Evolutionary conservation across 1,284 basidiomycete genomes (phyloP).

Genomic region (Trichosporon ovoides): DNA sequence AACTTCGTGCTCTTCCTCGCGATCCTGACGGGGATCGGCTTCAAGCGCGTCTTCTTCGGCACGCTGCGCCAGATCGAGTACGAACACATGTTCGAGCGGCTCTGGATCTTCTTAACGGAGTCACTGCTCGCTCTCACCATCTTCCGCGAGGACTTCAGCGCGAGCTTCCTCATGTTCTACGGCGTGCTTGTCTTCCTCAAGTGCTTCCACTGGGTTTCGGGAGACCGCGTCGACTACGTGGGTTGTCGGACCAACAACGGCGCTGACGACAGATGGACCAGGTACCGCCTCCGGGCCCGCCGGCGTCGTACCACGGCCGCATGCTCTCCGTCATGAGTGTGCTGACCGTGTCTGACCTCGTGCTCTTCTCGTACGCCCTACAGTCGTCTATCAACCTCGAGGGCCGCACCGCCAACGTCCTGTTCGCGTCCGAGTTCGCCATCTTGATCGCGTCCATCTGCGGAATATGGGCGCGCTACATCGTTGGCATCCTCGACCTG

Average conservation of each 20-base stretch:
- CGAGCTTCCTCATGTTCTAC: conserved; percentile 88
- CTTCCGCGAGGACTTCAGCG: conserved; percentile 85
- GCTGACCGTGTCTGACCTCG: conserved; percentile 36
- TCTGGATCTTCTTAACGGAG: conserved; percentile 97
- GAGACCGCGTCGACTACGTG: conserved; percentile 93
- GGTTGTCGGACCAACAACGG: conserved; percentile 33
- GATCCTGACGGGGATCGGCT: conserved; percentile 65
- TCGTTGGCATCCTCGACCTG: conserved; percentile 76
- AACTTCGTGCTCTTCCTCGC: conserved; percentile 82
- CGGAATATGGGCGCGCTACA: conserved; percentile 75
- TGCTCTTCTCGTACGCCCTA: conserved; percentile 37
- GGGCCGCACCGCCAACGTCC: conserved; percentile 75
- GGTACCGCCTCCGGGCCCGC: conserved; percentile 76
- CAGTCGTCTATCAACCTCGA: conserved; percentile 30
- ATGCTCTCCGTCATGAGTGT: conserved; percentile 55
- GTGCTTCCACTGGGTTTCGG: conserved; percentile 95
- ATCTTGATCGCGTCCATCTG: conserved; percentile 74
- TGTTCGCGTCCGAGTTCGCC: conserved; percentile 93
- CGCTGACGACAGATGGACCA: conserved; percentile 81
- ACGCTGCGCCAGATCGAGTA: conserved; percentile 79
- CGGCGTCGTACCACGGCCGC: conserved; percentile 74
- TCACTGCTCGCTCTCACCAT: conserved; percentile 93
- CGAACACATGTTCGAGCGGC: conserved; percentile 89
- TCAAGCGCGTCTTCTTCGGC: conserved; percentile 91
- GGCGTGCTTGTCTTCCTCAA: conserved; percentile 88